Conservation (phyloP, 305 asterid genomes). For the Solanum aculeatissimum region DNA sequence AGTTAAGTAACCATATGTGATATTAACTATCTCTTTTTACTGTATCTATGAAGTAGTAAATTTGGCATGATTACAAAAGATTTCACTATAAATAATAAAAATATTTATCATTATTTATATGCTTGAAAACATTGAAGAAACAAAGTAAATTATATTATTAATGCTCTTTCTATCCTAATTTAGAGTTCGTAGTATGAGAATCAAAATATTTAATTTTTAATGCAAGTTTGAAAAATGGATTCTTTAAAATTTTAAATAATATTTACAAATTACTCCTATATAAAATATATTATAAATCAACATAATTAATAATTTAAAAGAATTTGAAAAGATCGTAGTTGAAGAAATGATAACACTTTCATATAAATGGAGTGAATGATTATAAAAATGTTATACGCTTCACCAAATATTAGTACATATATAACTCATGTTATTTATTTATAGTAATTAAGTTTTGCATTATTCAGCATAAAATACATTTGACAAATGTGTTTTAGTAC, state of each 20-base stretch:
- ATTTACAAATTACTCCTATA: background rate
- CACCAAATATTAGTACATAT: background rate
- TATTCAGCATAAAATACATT: background rate
- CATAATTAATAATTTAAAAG: background rate
- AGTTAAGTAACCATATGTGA: no score
- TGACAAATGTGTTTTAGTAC: background rate
- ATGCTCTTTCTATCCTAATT: background rate
- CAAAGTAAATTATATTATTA: background rate
- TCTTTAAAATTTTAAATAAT: background rate
- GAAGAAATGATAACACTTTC: background rate
- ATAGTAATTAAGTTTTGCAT: background rate
- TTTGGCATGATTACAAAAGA: background rate
- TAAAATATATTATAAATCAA: background rate
- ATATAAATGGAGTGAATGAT: background rate
- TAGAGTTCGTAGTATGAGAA: background rate
- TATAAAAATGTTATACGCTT: background rate
- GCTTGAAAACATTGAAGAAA: background rate
- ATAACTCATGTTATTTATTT: background rate
- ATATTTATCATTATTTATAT: background rate
- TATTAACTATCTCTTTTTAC: no score
- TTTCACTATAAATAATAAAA: background rate
- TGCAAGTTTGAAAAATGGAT: background rate
- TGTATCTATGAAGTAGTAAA: background rate
- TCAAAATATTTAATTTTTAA: background rate
- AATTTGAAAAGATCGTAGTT: background rate